These are phyloP conservation scores for Pichia sp. DNA, from an alignment of 1,139 yeast species.

Conservation along the genomic window DNA sequence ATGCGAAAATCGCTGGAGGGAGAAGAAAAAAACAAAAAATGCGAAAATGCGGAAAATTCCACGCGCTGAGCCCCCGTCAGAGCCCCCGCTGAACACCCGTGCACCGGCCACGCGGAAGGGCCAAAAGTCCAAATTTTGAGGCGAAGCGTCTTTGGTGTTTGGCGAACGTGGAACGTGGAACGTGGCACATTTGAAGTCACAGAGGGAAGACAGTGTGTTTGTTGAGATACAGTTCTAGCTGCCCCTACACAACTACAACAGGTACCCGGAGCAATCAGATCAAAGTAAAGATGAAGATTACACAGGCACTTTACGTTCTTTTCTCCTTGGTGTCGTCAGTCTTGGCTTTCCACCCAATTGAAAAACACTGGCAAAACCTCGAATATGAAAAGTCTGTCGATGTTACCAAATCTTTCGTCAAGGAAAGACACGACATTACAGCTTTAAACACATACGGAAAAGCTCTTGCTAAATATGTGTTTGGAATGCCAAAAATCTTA, in stretches of 20 bases:
- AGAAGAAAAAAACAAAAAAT: neutral
- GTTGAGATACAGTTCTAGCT: too few species aligned
- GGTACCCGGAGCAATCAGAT: too few species aligned
- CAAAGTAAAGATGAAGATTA: constrained; percentile 11
- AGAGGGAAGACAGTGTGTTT: too few species aligned
- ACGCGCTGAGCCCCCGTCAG: constrained; percentile 1
- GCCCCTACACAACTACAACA: too few species aligned
- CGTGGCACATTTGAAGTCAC: constrained; percentile 4
- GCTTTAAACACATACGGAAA: constrained; percentile 56
- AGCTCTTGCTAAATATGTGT: constrained; percentile 57
- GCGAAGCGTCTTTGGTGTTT: neutral
- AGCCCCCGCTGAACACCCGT: constrained; percentile 1
- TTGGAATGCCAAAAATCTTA: constrained; percentile 44
- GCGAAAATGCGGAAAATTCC: neutral
- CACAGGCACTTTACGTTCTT: constrained; percentile 2
- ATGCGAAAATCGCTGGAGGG: neutral
- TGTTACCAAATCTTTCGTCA: constrained; percentile 62
- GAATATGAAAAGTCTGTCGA: constrained; percentile 56
- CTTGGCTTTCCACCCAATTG: constrained; percentile 17
- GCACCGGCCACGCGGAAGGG: too few species aligned
- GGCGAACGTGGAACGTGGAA: constrained; percentile 2
- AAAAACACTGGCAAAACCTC: constrained; percentile 45
- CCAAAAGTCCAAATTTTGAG: too few species aligned
- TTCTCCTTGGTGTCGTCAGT: constrained; percentile 3
- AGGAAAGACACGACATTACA: constrained; percentile 56